Conservation (phyloP, 2,329 filamentous ascomycete genomes). For the Botryotinia convoluta region DNA sequence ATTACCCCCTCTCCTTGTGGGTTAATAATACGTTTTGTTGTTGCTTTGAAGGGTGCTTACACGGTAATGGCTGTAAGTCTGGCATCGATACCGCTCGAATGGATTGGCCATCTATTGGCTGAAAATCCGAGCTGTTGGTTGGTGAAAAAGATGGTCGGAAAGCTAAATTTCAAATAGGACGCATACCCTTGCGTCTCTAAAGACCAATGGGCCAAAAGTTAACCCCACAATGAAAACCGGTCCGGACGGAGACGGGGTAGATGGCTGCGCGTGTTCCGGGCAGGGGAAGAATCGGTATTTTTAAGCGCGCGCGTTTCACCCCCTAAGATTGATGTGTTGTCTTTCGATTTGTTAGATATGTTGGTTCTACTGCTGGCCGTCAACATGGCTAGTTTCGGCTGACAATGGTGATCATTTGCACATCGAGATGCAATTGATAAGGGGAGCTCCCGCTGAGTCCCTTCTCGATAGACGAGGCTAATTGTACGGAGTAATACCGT, state of each 20-base stretch:
- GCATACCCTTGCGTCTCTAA: slow-evolving; percentile 7
- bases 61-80: background rate
- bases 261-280: slow-evolving; percentile 3
- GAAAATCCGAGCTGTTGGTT: slow-evolving; percentile 1
- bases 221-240: slow-evolving; percentile 5
- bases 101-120: slow-evolving; percentile 16
- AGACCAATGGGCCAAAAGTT: background rate
- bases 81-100: background rate
- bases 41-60: background rate
- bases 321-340: slow-evolving; percentile 9
- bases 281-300: background rate
- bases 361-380: slow-evolving; percentile 2
- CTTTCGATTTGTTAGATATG: slow-evolving; percentile 1
- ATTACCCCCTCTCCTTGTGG: background rate
- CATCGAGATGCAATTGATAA: background rate
- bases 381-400: background rate
- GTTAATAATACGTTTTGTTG: background rate
- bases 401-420: slow-evolving; percentile 1
- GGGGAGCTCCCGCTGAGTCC: background rate
- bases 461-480: slow-evolving; percentile 1
- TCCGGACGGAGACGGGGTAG: background rate
- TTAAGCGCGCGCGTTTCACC: slow-evolving; percentile 13
- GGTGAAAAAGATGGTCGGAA: background rate
- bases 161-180: background rate
- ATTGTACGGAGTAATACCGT: background rate